A percentile compares a stretch with the other conserved stretches of the same genome.
Conservation (phyloP, 257 asterid genomes). For the Asclepias syriaca region DNA sequence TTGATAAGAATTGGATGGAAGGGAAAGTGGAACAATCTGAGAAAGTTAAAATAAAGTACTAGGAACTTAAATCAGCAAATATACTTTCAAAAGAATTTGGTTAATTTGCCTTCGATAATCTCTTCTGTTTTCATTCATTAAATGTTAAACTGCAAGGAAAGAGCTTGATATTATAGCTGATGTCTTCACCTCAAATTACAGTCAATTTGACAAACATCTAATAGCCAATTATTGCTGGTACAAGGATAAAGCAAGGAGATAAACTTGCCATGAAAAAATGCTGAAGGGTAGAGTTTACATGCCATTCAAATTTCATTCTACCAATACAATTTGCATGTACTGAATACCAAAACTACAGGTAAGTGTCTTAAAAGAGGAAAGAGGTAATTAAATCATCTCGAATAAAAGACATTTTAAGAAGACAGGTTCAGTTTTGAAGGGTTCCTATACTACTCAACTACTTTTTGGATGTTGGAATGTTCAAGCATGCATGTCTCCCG, state of each 20-base stretch:
- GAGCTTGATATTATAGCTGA: background rate
- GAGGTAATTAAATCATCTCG: background rate
- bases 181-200: background rate
- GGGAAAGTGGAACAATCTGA: too few relatives aligned
- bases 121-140: background rate
- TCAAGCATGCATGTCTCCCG: background rate
- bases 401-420: background rate
- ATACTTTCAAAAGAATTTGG: too few relatives aligned
- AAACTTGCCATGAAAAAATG: background rate
- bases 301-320: too few relatives aligned
- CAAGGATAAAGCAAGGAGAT: background rate
- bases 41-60: too few relatives aligned
- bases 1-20: too few relatives aligned
- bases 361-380: background rate
- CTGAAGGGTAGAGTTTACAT: background rate
- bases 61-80: too few relatives aligned
- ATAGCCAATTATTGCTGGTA: background rate
- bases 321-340: background rate
- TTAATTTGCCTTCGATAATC: background rate
- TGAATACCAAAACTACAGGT: background rate
- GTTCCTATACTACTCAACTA: background rate
- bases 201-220: background rate
- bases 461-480: background rate
- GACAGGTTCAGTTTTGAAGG: background rate
- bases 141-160: background rate